Conservation (phyloP, 2,329 filamentous ascomycete genomes). For the Ascochyta koolunga region DNA sequence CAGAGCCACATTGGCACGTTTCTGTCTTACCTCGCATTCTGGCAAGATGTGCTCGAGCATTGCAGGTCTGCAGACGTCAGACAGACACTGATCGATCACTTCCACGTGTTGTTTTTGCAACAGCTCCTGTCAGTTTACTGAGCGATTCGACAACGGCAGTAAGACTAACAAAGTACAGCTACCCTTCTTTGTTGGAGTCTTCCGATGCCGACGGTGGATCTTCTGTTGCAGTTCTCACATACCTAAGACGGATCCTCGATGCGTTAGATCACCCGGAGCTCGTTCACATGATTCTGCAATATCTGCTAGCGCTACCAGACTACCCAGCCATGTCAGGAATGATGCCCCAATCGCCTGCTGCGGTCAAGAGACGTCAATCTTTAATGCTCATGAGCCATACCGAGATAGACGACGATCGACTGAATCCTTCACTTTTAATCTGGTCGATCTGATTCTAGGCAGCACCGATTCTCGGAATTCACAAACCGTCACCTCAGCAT, state of each 20-base stretch:
- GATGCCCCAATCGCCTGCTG: constrained; percentile 59
- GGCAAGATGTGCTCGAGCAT: constrained; percentile 97
- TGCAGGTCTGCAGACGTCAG: constrained; percentile 92
- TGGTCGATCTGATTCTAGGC: constrained; percentile 87
- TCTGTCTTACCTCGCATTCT: constrained; percentile 91
- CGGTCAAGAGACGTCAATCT: constrained; percentile 82
- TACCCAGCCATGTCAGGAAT: constrained; percentile 44
- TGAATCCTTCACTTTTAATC: constrained; percentile 90
- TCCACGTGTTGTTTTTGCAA: constrained; percentile 94
- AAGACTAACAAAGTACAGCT: constrained; percentile 59
- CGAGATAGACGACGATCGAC: constrained; percentile 73
- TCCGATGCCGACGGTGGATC: constrained; percentile 97
- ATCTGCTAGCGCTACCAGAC: constrained; percentile 82
- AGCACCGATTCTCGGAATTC: constrained; percentile 83
- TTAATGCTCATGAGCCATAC: constrained; percentile 84
- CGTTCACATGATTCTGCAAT: constrained; percentile 91
- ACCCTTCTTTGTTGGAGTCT: constrained; percentile 93
- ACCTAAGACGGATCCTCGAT: constrained; percentile 87
- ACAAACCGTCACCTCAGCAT: constrained; percentile 86
- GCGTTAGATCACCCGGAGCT: constrained; percentile 91
- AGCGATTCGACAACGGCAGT: neutral
- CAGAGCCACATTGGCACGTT: constrained; percentile 91
- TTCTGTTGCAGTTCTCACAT: constrained; percentile 92
- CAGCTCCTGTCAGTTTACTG: constrained; percentile 74
- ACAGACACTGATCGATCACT: constrained; percentile 91